These are phyloP conservation scores for Silene conica DNA, from an alignment of 148 eudicot species.

Conservation along the genomic window DNA sequence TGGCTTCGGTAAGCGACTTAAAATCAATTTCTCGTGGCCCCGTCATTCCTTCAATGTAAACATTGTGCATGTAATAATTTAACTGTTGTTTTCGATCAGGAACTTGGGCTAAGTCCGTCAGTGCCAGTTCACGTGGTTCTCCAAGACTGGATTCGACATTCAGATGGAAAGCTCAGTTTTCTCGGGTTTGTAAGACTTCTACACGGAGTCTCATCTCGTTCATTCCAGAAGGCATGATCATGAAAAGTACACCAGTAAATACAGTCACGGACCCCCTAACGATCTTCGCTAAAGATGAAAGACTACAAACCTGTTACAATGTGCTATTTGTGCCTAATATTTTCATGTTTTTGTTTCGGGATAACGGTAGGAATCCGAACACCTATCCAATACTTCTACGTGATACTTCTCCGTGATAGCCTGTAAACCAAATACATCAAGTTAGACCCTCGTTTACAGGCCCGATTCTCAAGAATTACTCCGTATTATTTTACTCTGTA, in stretches of 20 bases:
- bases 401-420: no score
- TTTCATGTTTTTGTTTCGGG: no score
- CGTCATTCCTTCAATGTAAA: no score
- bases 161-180: slow-evolving; percentile 94
- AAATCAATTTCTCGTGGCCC: slow-evolving; percentile 1
- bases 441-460: no score
- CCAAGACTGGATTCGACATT: slow-evolving; percentile 91
- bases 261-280: no score
- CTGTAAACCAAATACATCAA: no score
- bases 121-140: slow-evolving; percentile 95
- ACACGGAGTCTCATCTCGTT: slow-evolving; percentile 72
- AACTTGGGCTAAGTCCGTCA: slow-evolving; percentile 87
- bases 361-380: no score
- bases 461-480: no score
- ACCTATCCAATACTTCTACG: no score
- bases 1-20: slow-evolving; percentile 64
- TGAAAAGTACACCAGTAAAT: neutral
- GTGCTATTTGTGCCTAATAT: slow-evolving; percentile 5
- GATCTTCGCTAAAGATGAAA: slow-evolving; percentile 24
- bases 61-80: no score
- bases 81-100: slow-evolving; percentile 35
- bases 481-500: no score
- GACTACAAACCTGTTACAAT: neutral
- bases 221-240: slow-evolving; percentile 59
- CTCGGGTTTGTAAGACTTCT: slow-evolving; percentile 86